Evolutionary conservation across 192 early-diverging fungal genomes (phyloP), one percentile per base, ranked within the genome.

Genomic region (Cetraspora pellucida): DNA sequence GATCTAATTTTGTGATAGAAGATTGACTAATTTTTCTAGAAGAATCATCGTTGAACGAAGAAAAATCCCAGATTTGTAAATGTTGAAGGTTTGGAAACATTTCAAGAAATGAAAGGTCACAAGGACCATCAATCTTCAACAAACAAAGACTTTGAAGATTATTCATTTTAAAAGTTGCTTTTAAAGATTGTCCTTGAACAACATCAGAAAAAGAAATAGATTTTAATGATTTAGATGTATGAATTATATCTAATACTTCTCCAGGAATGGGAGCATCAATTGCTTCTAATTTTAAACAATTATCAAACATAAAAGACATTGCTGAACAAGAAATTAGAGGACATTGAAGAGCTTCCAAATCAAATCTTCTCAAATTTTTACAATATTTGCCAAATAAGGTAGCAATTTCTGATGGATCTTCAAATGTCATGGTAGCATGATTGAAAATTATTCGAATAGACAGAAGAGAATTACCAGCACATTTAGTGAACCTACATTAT

Each of bases 351-450:
- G 58, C 7, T 27, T 55, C 74, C 2, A 75, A n/a, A 31, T 64
- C 60, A 49, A 75, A 75, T 14, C 9, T 59, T 49, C 74, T n/a
- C 30, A 75, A 55, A 64, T 75, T 75, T 21, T 21, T 46, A 43
- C 59, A 75, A 50, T 75, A 63, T 49, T 75, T 65, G 4, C 50
- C 74, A 49, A 75, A 64, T 75, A 55, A 60, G 1, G 6, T n/a
- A 27, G 44, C 74, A 45, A 75, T 75, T 11, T 16, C 14, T 28
- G 74, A 75, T 46, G 74, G 27, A 49, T 61, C 44, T 16, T n/a
- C 23, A 23, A 23, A 21, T 21, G 25, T 14, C 7, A 46, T 14
- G 2, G 10, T 60, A 19, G 11, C 1, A 4, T 13, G 9, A 28
- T 46, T 64, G 16, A 64, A n/a, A 4, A 30, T 63, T 30, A 75